Conservation (phyloP, 2,329 filamentous ascomycete genomes). For the Penicillium aurantiogriseum region DNA sequence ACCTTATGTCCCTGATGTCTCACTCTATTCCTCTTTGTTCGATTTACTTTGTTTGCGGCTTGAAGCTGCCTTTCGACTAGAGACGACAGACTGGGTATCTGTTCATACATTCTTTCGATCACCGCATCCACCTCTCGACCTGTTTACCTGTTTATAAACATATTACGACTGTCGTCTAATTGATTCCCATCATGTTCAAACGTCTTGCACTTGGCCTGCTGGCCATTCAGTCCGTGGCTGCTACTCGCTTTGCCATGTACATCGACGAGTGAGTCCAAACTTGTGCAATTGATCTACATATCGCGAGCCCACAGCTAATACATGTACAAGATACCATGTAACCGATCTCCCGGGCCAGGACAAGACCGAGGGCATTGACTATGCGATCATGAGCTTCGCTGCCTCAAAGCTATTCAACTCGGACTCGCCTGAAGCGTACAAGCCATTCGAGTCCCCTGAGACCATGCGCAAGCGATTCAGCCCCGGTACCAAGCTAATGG, state of each 20-base stretch:
- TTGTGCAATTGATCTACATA: background rate
- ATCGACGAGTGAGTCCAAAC: constrained; percentile 45
- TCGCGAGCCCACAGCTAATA: constrained; percentile 1
- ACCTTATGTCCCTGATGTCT: background rate
- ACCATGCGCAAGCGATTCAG: constrained; percentile 55
- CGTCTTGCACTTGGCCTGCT: constrained; percentile 29
- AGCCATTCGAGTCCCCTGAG: constrained; percentile 54
- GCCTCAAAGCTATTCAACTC: constrained; percentile 51
- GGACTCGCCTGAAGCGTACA: constrained; percentile 45
- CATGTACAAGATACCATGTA: constrained; percentile 42
- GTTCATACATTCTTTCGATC: background rate
- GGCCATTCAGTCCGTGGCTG: constrained; percentile 30
- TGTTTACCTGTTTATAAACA: background rate
- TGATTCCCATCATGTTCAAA: constrained; percentile 26
- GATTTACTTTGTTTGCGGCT: background rate
- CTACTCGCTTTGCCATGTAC: constrained; percentile 45
- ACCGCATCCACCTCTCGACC: background rate
- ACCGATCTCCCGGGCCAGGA: constrained; percentile 33
- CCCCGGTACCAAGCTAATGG: constrained; percentile 60
- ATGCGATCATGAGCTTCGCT: constrained; percentile 58
- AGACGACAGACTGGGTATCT: background rate
- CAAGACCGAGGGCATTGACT: constrained; percentile 49
- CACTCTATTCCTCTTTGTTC: background rate
- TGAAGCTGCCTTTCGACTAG: constrained; percentile 4
- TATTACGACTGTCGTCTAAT: background rate